Evolutionary conservation across 1,284 basidiomycete species (phyloP).

Genomic region (Pseudomicrostroma phylloplanum): DNA sequence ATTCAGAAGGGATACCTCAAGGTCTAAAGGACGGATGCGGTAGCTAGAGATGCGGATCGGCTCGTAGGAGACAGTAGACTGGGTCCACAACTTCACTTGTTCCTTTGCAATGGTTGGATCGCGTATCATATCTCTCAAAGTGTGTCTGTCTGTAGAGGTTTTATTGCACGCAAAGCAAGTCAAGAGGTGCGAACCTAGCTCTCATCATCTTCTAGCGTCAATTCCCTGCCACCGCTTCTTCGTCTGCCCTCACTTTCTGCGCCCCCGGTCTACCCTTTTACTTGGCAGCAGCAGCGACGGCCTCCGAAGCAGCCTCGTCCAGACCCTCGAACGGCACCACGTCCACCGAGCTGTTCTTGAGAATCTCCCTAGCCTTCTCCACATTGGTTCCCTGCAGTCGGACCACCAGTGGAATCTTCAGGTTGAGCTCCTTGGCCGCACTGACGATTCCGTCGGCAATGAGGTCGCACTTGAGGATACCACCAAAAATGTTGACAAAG

Average conservation of each 20-base stretch:
- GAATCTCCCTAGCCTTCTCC: conserved; percentile 79
- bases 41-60: too few relatives aligned
- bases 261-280: too few relatives aligned
- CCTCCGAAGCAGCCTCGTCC: conserved; percentile 5
- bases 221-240: too few relatives aligned
- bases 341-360: conserved; percentile 73
- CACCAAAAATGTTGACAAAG: conserved; percentile 77
- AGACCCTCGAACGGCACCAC: conserved; percentile 12
- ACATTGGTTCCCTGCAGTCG: conserved; percentile 96
- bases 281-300: conserved; percentile 4
- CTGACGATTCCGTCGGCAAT: conserved; percentile 79
- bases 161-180: too few relatives aligned
- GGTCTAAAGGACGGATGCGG: not conserved
- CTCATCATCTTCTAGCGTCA: too few relatives aligned
- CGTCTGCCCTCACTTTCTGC: too few relatives aligned
- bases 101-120: too few relatives aligned
- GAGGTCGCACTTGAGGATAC: conserved; percentile 93
- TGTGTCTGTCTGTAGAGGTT: too few relatives aligned
- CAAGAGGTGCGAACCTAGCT: too few relatives aligned
- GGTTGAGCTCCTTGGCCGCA: conserved; percentile 81
- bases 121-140: too few relatives aligned
- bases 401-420: conserved; percentile 84
- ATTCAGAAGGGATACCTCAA: conserved; percentile 54
- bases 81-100: too few relatives aligned
- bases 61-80: too few relatives aligned